Conservation (phyloP, 192 early-diverging fungal species). For the Piromyces sp. region DNA sequence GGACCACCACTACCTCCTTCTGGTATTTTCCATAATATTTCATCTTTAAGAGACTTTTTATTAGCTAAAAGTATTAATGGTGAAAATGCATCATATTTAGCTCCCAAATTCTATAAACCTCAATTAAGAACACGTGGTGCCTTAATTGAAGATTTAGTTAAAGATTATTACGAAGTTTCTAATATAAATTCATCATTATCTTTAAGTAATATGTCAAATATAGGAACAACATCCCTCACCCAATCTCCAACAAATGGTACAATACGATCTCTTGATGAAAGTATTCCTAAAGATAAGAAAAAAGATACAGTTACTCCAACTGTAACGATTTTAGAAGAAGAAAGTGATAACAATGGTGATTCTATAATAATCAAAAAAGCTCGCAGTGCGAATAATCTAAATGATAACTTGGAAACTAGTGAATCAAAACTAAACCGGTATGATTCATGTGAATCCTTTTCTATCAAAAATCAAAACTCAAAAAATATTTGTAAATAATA, state of each 20-base stretch:
- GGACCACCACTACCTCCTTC: conserved; percentile 15
- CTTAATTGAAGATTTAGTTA: conserved; percentile 18
- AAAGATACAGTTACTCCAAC: neutral
- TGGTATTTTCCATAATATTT: conserved; percentile 10
- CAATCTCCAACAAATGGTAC: neutral
- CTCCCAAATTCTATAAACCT: conserved; percentile 19
- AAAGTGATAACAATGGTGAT: neutral
- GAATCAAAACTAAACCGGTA: neutral
- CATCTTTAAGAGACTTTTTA: conserved; percentile 15
- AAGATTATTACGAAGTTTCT: neutral
- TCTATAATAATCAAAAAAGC: neutral
- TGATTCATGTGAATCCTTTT: neutral
- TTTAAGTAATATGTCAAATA: neutral
- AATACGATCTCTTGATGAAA: neutral
- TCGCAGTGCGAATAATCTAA: neutral
- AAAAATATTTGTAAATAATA: neutral
- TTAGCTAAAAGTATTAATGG: conserved; percentile 29
- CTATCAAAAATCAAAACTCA: neutral
- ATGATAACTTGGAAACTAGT: neutral
- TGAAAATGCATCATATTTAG: conserved; percentile 24
- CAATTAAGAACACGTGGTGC: conserved; percentile 14
- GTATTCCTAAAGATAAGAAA: neutral
- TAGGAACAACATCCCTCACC: neutral
- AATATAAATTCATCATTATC: neutral
- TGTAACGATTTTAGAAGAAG: neutral